phyloP scores from a whole-genome alignment of 352 stramenopile species.

The Peronospora destructor region DNA sequence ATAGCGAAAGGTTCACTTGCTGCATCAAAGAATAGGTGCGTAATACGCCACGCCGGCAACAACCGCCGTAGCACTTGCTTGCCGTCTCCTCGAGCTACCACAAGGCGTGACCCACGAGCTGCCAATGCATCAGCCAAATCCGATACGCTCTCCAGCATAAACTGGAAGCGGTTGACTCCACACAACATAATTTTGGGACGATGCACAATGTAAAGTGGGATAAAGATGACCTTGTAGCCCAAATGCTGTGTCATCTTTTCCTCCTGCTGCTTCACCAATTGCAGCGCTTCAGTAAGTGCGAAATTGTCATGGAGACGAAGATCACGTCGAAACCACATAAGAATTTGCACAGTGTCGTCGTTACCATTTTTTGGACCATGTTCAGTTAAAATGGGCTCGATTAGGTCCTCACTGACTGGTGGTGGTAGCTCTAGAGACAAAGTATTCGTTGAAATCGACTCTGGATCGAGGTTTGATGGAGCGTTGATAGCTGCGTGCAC shows the following conservation, averaged over 20 bases:
- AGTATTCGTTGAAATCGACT: neutral
- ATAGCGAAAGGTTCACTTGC: conserved; percentile 89
- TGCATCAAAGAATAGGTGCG: conserved; percentile 86
- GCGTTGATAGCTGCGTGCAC: conserved; percentile 32
- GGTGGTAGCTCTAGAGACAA: neutral
- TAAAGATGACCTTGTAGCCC: conserved; percentile 36
- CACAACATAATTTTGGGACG: conserved; percentile 80
- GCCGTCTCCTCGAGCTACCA: conserved; percentile 73
- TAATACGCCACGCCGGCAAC: conserved; percentile 81
- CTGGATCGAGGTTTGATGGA: conserved; percentile 5
- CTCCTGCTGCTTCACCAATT: conserved; percentile 19
- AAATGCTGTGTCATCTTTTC: neutral
- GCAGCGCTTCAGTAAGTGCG: conserved; percentile 74
- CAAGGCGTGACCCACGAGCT: conserved; percentile 46
- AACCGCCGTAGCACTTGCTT: conserved; percentile 74
- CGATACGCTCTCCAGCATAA: conserved; percentile 90
- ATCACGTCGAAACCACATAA: conserved; percentile 93
- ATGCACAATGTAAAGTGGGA: conserved; percentile 86
- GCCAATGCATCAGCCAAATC: conserved; percentile 67
- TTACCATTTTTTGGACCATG: neutral
- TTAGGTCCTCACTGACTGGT: neutral
- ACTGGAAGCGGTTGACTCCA: conserved; percentile 81
- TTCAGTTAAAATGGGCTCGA: conserved; percentile 2
- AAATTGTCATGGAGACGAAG: conserved; percentile 95
- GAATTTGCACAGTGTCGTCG: conserved; percentile 25